Percentiles rank a stretch among this genome's conserved stretches.
Evolutionary conservation across 169 alveolate genomes (phyloP).

Genomic region (Cryptosporidium canis): DNA sequence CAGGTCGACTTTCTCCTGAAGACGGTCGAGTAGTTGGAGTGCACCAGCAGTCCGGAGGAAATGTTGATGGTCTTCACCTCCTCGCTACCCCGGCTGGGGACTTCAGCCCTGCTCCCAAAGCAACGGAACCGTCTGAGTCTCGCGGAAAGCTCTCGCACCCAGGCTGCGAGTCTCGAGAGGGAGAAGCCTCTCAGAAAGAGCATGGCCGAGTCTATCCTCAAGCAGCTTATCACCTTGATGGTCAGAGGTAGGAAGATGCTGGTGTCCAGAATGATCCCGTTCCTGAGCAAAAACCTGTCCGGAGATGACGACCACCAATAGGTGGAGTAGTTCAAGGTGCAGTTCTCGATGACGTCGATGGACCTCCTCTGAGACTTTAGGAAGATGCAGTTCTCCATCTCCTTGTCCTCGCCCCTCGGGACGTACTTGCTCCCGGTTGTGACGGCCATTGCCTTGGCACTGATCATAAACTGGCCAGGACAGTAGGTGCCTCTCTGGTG

Average conservation of each 20-base stretch:
- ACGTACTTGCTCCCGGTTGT: conserved; percentile 22
- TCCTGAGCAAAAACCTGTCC: conserved; percentile 73
- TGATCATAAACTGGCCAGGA: conserved; percentile 78
- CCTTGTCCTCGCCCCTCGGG: not conserved
- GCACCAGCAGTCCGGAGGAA: conserved; percentile 39
- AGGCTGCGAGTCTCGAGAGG: not conserved
- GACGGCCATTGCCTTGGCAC: conserved; percentile 75
- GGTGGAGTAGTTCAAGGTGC: conserved; percentile 48
- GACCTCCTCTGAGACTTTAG: conserved; percentile 71
- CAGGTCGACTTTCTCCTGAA: conserved; percentile 55
- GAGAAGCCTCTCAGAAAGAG: conserved; percentile 14
- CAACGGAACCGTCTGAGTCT: not conserved
- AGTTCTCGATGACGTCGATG: conserved; percentile 71
- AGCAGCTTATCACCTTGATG: not conserved
- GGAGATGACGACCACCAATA: conserved; percentile 79
- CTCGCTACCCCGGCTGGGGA: not conserved
- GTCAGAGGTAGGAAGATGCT: conserved; percentile 57
- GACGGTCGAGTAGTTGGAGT: conserved; percentile 43
- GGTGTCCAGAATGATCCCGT: conserved; percentile 71
- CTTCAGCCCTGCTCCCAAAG: not conserved
- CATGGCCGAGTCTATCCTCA: conserved; percentile 12
- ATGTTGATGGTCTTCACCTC: conserved; percentile 15
- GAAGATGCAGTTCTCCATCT: conserved; percentile 13
- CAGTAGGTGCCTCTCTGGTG: conserved; percentile 74
- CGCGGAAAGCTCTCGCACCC: not conserved